Percentiles rank a stretch among this genome's conserved stretches.
These are phyloP conservation scores for Botrytis hyacinthi DNA, from an alignment of 2,329 filamentous ascomycete genomes.

Conservation along the genomic window DNA sequence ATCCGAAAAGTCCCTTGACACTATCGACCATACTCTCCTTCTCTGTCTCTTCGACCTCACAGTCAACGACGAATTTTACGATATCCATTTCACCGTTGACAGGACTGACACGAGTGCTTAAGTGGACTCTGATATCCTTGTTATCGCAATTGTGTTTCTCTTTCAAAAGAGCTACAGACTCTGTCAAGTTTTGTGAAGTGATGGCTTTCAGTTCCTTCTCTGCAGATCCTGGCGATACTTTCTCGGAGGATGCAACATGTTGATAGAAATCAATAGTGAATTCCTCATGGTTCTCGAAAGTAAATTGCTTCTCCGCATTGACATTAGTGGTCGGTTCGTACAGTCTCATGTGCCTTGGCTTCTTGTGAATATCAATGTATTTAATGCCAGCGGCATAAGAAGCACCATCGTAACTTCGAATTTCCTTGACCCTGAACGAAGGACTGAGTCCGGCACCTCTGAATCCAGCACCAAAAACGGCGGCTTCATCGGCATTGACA, in stretches of 20 bases:
- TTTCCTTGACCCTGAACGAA: conserved; percentile 97
- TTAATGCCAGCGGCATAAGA: conserved; percentile 73
- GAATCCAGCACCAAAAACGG: conserved; percentile 94
- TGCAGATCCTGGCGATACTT: conserved; percentile 43
- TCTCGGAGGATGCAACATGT: conserved; percentile 52
- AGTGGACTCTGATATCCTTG: conserved; percentile 75
- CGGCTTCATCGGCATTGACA: conserved; percentile 95
- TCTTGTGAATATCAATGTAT: conserved; percentile 67
- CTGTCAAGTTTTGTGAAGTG: conserved; percentile 81
- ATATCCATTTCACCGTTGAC: conserved; percentile 80
- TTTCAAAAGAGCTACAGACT: conserved; percentile 73
- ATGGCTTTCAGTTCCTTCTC: conserved; percentile 66
- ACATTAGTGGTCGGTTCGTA: conserved; percentile 76
- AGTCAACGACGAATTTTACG: conserved; percentile 73
- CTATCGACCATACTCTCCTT: conserved; percentile 86
- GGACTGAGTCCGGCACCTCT: conserved; percentile 89
- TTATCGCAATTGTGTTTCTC: conserved; percentile 71
- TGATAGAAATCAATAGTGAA: conserved; percentile 81
- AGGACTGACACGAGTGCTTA: conserved; percentile 69
- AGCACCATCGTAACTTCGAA: conserved; percentile 74
- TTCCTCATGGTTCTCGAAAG: conserved; percentile 78
- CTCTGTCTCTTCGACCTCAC: conserved; percentile 69
- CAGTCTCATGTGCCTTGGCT: conserved; percentile 75
- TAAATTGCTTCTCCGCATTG: conserved; percentile 78
- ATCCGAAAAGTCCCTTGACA: conserved; percentile 93